Base-by-base conservation (phyloP, 345 rosid species). In the Pelargonium nanum region DNA sequence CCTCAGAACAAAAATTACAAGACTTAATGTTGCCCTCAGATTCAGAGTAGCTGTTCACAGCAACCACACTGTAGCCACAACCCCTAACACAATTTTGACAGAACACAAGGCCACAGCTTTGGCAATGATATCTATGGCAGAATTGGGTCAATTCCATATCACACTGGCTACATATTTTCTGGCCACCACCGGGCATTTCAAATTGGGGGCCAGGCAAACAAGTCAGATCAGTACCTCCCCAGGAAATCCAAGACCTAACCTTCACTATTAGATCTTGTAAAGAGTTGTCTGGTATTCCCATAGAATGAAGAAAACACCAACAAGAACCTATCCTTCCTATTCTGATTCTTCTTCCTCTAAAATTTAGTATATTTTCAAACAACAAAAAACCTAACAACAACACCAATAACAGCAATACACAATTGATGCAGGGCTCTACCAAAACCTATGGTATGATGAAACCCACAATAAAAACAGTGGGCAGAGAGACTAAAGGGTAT, bases 281-380 rank as follows among this genome's bases (percentile, higher is more conserved):
- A 63, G 82, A 82, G 71, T 68, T 78, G 85, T 81, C 89, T 61
- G 83, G 83, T 80, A 83, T 67, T 81, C 92, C 91, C 92, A 83
- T 87, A 83, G 74, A 77, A 70, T 56, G 69, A 58, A 70, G 68
- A 63, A 64, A 74, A 50, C 73, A 80, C 75, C 40, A 70, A 68
- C 65, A 64, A 59, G 61, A 68, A 73, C 19, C 67, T 61, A 58
- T 72, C 60, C 64, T 40, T 25, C 58, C 45, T 12, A 24, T 60
- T 59, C 20, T 62, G 22, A 65, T 56, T 23, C 67, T 32, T 57
- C 63, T 67, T 63, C 78, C 68, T 60, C 73, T 63, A 57, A 30
- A 51, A 53, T 53, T 55, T 52, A 59, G 53, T 32, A 60, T 59
- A 59, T 53, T 22, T 67, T 23, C n/a, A 17, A 12, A 12, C 13